These are phyloP conservation scores for Ganoderma resinaceum DNA, from an alignment of 1,284 basidiomycete genomes.

Conservation along the genomic window DNA sequence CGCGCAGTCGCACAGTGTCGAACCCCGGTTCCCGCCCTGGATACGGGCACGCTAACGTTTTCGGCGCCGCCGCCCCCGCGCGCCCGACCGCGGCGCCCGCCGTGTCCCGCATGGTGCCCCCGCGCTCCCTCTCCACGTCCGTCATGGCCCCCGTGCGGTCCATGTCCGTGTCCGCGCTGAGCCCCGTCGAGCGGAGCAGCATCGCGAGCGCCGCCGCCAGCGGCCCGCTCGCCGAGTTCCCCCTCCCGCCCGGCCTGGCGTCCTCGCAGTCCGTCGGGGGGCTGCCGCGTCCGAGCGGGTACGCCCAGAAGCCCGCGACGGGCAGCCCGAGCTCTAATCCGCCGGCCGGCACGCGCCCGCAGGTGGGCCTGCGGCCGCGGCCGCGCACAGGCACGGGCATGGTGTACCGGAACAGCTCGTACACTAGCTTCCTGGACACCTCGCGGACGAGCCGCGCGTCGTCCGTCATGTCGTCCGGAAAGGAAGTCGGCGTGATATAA, in stretches of 20 bases:
- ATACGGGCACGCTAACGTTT: neutral
- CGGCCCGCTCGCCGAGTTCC: constrained; percentile 24
- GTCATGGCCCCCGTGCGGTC: constrained; percentile 29
- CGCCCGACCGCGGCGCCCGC: constrained; percentile 6
- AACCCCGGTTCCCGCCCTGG: constrained; percentile 23
- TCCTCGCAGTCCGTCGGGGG: constrained; percentile 9
- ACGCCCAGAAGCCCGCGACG: constrained; percentile 9
- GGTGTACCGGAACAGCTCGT: constrained; percentile 38
- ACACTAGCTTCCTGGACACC: constrained; percentile 35
- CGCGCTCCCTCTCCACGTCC: constrained; percentile 23
- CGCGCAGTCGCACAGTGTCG: constrained; percentile 30
- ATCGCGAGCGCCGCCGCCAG: neutral
- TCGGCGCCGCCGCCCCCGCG: constrained; percentile 1
- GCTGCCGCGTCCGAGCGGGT: constrained; percentile 6
- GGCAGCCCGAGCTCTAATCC: neutral
- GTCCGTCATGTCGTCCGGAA: constrained; percentile 28
- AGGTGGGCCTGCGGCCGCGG: constrained; percentile 30
- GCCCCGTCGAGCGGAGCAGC: constrained; percentile 10
- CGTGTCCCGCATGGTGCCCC: constrained; percentile 20
- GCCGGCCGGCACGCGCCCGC: constrained; percentile 24
- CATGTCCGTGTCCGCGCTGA: constrained; percentile 12
- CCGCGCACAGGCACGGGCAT: constrained; percentile 41
- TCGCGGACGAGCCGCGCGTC: constrained; percentile 27
- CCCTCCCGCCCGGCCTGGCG: constrained; percentile 20
- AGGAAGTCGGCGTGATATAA: constrained; percentile 26